Evolutionary conservation across 768 basidiomycete species (phyloP).

Genomic region (Termitomyces sp.): DNA sequence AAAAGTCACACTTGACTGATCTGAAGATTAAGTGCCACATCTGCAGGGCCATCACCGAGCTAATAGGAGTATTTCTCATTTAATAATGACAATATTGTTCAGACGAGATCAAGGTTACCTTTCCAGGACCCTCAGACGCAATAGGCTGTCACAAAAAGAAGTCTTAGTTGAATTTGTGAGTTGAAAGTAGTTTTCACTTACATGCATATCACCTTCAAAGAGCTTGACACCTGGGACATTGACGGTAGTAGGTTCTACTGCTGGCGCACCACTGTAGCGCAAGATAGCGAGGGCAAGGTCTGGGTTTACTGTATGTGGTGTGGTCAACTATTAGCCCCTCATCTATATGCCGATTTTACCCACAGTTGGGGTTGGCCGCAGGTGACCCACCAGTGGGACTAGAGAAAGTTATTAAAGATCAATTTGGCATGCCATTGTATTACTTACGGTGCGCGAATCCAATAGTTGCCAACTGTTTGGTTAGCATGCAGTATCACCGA

Average conservation of each 20-base stretch:
- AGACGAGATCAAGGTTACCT: neutral
- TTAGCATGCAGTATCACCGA: conserved; percentile 35
- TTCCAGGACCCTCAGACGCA: conserved; percentile 13
- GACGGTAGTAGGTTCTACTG: conserved; percentile 20
- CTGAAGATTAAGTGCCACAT: conserved; percentile 1
- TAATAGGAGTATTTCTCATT: neutral
- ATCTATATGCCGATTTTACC: neutral
- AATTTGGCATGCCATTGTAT: no score
- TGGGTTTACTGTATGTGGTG: conserved; percentile 11
- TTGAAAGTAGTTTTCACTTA: neutral
- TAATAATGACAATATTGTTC: no score
- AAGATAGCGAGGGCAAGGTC: conserved; percentile 25
- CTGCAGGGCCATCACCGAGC: conserved; percentile 17
- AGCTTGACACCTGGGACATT: conserved; percentile 10
- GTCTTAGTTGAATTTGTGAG: neutral
- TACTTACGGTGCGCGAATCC: conserved; percentile 26
- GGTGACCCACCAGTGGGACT: conserved; percentile 15
- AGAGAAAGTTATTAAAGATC: no score
- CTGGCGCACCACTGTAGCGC: conserved; percentile 24
- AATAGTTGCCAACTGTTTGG: conserved; percentile 40
- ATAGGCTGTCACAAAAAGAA: conserved; percentile 12
- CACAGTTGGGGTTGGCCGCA: conserved; percentile 18
- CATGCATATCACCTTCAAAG: conserved; percentile 19
- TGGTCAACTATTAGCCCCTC: neutral
- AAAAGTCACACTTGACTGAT: neutral